Percentiles rank a stretch among this genome's conserved stretches.
phyloP scores from a whole-genome alignment of 2,329 filamentous ascomycete species.

The Botrytis aclada region DNA sequence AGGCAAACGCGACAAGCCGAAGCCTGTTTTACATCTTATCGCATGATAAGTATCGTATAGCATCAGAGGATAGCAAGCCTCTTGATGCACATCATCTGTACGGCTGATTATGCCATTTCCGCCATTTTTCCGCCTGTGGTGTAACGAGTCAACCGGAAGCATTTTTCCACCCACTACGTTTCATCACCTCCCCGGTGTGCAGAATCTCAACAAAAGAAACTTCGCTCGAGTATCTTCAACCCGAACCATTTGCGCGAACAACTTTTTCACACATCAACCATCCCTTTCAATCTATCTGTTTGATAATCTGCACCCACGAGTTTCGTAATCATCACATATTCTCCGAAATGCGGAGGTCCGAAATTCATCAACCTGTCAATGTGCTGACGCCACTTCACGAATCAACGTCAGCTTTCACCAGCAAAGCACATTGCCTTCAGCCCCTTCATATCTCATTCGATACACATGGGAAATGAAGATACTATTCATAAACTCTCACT shows the following conservation, averaged over 20 bases:
- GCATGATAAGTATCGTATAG: constrained; percentile 6
- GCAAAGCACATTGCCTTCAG: background rate
- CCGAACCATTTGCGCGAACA: background rate
- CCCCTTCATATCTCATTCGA: constrained; percentile 4
- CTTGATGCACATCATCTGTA: background rate
- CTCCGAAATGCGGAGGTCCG: constrained; percentile 1
- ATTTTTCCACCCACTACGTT: background rate
- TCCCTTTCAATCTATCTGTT: background rate
- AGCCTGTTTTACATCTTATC: constrained; percentile 10
- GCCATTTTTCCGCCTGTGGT: background rate
- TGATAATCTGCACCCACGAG: background rate
- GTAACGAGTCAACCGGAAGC: background rate
- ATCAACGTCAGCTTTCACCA: background rate
- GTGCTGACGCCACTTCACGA: background rate
- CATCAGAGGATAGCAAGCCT: constrained; percentile 2
- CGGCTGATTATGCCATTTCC: constrained; percentile 1
- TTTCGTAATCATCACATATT: background rate
- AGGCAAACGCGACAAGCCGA: background rate
- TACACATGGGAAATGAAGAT: background rate
- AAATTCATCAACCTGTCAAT: background rate
- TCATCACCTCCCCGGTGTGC: background rate
- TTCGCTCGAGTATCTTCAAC: background rate
- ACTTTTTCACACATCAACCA: background rate
- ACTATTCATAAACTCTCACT: background rate
- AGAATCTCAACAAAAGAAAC: background rate